Conservation (phyloP, 371 early-diverging fungal species). For the Circinella minor region DNA sequence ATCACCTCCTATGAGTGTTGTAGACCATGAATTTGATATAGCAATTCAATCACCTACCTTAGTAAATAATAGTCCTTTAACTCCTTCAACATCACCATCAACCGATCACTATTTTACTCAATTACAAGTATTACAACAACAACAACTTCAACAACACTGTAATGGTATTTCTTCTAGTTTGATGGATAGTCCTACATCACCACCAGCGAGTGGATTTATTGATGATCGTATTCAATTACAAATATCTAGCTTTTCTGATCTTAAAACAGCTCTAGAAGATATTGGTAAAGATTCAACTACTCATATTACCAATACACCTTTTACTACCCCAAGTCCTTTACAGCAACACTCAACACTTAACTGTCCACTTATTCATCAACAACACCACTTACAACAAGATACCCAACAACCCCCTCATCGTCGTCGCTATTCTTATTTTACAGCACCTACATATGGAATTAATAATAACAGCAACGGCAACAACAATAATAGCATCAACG, state of each 20-base stretch:
- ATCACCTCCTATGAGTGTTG: background rate
- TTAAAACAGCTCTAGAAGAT: slow-evolving; percentile 6
- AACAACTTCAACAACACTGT: background rate
- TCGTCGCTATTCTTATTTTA: background rate
- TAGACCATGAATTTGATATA: background rate
- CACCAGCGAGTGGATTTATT: too few species aligned
- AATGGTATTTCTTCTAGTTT: background rate
- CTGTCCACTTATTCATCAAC: too few species aligned
- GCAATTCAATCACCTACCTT: background rate
- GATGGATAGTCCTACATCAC: too few species aligned
- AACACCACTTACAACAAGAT: too few species aligned
- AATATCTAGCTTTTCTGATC: slow-evolving; percentile 18
- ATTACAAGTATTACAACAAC: background rate
- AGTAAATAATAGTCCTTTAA: background rate
- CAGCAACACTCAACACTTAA: background rate
- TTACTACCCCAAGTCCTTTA: background rate
- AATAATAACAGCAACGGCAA: too few species aligned
- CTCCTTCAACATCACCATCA: background rate
- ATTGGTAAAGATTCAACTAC: background rate
- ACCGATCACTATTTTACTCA: too few species aligned
- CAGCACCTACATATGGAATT: background rate
- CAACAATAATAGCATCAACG: too few species aligned
- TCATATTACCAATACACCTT: background rate
- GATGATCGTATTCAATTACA: slow-evolving; percentile 12
- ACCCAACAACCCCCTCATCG: background rate